Evolutionary conservation across 2,329 filamentous ascomycete species (phyloP).

Genomic region (Huntiella abstrusa): DNA sequence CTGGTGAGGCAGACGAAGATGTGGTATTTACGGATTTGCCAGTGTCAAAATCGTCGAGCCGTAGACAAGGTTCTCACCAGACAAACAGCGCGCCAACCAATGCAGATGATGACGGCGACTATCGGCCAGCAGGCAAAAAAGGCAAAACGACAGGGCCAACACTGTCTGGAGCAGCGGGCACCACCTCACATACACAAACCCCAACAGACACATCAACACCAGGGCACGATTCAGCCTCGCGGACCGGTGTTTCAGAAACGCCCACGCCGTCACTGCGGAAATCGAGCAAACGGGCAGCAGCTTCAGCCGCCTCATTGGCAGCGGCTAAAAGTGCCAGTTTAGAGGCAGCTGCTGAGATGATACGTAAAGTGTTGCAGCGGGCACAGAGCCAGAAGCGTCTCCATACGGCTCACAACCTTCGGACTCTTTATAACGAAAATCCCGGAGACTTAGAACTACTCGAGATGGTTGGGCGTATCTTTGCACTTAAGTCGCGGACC

Average conservation of each 20-base stretch:
- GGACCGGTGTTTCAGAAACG: conserved; percentile 1
- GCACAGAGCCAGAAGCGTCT: conserved; percentile 37
- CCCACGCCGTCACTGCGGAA: conserved; percentile 7
- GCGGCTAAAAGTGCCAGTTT: conserved; percentile 6
- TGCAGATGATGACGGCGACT: conserved; percentile 6
- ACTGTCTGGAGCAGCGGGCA: conserved; percentile 12
- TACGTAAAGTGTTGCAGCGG: conserved; percentile 39
- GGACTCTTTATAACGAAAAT: conserved; percentile 40
- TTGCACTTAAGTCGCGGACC: conserved; percentile 38
- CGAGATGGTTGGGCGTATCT: conserved; percentile 38
- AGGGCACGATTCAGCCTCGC: background rate
- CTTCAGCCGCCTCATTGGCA: conserved; percentile 11
- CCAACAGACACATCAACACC: conserved; percentile 5
- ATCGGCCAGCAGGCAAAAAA: conserved; percentile 7
- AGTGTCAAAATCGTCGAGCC: background rate
- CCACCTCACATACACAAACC: conserved; percentile 11
- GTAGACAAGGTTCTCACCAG: background rate
- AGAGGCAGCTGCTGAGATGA: conserved; percentile 12
- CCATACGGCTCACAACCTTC: conserved; percentile 42
- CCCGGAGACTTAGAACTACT: conserved; percentile 32
- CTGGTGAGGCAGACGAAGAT: conserved; percentile 12
- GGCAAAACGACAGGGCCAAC: conserved; percentile 3
- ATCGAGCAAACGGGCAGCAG: conserved; percentile 8
- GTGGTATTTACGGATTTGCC: conserved; percentile 9
- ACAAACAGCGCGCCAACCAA: background rate